A percentile compares a stretch with the other conserved stretches of the same genome.
Conservation (phyloP, 768 basidiomycete species). For the Lenzites betulinus region DNA sequence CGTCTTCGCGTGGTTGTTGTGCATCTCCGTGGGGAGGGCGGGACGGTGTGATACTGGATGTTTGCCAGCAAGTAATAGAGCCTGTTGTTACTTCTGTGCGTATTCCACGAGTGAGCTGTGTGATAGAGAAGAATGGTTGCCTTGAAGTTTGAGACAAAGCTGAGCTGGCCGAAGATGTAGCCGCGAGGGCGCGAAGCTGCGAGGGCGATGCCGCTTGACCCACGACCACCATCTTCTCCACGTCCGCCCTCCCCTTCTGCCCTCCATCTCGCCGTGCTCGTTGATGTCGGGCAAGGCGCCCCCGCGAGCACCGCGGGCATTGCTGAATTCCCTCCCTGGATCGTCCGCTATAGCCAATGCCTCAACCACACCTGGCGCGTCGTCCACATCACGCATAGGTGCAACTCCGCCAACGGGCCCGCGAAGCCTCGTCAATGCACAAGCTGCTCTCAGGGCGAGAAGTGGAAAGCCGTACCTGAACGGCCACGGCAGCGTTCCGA, state of each 20-base stretch:
- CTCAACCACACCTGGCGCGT: constrained; percentile 35
- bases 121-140: constrained; percentile 10
- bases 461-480: constrained; percentile 48
- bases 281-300: constrained; percentile 79
- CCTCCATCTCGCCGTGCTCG: constrained; percentile 20
- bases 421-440: constrained; percentile 49
- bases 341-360: constrained; percentile 33
- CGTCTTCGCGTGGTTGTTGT: constrained; percentile 1
- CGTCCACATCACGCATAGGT: constrained; percentile 43
- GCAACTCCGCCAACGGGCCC: constrained; percentile 67
- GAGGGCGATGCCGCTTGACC: constrained; percentile 25
- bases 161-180: constrained; percentile 21
- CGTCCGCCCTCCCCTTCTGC: constrained; percentile 3
- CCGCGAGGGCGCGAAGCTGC: constrained; percentile 22
- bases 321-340: constrained; percentile 47
- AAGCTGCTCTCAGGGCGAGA: constrained; percentile 23
- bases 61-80: constrained; percentile 10
- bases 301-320: constrained; percentile 71
- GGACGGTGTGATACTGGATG: not conserved
- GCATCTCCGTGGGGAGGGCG: constrained; percentile 5
- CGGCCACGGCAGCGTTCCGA: constrained; percentile 38
- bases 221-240: constrained; percentile 26
- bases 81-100: constrained; percentile 5
- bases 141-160: constrained; percentile 14
- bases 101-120: constrained; percentile 8